These are phyloP conservation scores for Condylostoma magnum DNA, from an alignment of 169 alveolate genomes.

Conservation along the genomic window DNA sequence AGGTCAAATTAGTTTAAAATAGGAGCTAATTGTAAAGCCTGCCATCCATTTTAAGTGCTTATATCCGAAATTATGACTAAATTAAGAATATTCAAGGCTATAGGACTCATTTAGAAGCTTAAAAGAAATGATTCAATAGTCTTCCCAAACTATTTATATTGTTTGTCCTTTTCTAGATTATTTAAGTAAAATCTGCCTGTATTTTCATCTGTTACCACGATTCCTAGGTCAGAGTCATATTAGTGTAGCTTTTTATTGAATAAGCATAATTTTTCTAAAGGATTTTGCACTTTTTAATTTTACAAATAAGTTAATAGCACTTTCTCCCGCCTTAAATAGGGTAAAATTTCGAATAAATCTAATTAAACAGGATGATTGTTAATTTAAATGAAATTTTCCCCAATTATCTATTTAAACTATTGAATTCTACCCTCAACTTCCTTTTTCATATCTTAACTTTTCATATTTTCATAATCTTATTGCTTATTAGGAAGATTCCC, in stretches of 20 bases:
- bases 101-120: not conserved
- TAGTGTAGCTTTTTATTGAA: not conserved
- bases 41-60: not conserved
- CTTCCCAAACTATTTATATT: not conserved
- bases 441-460: not conserved
- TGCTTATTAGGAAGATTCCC: not conserved
- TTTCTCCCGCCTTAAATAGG: not conserved
- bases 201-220: not conserved
- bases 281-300: not conserved
- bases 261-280: not conserved
- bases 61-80: constrained; percentile 4
- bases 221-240: not conserved
- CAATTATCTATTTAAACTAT: not conserved
- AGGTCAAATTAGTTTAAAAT: not conserved
- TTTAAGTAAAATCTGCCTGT: constrained; percentile 27
- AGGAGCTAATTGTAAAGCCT: not conserved
- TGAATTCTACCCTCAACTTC: not conserved
- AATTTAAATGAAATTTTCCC: not conserved
- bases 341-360: not conserved
- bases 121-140: not conserved
- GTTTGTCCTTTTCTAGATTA: constrained; percentile 28
- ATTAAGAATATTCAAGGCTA: constrained; percentile 13
- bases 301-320: not conserved
- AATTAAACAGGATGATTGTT: constrained; percentile 1
- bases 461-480: not conserved